A percentile compares a stretch with the other conserved stretches of the same genome.
Conservation (phyloP, 805 yeast species). For the Pichia thaimueangensis region DNA sequence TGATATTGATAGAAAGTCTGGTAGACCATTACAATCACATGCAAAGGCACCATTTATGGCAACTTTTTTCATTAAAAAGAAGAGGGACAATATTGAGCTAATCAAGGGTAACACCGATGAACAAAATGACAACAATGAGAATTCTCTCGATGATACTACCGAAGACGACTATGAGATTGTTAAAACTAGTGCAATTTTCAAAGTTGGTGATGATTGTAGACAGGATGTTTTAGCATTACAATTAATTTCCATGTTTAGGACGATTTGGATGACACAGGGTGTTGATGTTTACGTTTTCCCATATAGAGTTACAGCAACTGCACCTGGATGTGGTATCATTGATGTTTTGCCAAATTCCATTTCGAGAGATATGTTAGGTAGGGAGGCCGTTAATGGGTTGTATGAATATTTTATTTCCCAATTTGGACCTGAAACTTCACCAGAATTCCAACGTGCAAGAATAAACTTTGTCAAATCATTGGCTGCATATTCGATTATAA, state of each 20-base stretch:
- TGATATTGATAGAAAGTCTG: slow-evolving; percentile 87
- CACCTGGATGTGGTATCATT: slow-evolving; percentile 98
- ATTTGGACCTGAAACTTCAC: slow-evolving; percentile 89
- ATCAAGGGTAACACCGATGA: slow-evolving; percentile 21
- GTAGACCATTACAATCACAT: slow-evolving; percentile 93
- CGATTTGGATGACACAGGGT: slow-evolving; percentile 84
- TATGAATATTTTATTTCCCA: slow-evolving; percentile 88
- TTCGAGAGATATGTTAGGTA: slow-evolving; percentile 96
- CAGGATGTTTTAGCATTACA: slow-evolving; percentile 95
- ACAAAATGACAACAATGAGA: slow-evolving; percentile 30
- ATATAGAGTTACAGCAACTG: slow-evolving; percentile 93
- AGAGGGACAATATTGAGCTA: slow-evolving; percentile 1
- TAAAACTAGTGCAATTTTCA: slow-evolving; percentile 87
- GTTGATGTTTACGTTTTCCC: slow-evolving; percentile 90
- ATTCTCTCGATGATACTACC: too few relatives aligned
- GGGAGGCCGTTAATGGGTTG: slow-evolving; percentile 97
- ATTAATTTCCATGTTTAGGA: slow-evolving; percentile 81
- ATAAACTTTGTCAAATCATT: slow-evolving; percentile 88
- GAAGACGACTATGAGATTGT: slow-evolving; percentile 16
- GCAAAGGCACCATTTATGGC: slow-evolving; percentile 99
- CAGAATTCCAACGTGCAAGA: slow-evolving; percentile 86
- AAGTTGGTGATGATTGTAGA: slow-evolving; percentile 98
- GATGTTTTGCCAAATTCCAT: slow-evolving; percentile 94
- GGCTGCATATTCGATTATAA: slow-evolving; percentile 90
- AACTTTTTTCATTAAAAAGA: slow-evolving; percentile 71